These are phyloP conservation scores for Cyberlindnera maritima DNA, from an alignment of 805 yeast species.

Conservation along the genomic window DNA sequence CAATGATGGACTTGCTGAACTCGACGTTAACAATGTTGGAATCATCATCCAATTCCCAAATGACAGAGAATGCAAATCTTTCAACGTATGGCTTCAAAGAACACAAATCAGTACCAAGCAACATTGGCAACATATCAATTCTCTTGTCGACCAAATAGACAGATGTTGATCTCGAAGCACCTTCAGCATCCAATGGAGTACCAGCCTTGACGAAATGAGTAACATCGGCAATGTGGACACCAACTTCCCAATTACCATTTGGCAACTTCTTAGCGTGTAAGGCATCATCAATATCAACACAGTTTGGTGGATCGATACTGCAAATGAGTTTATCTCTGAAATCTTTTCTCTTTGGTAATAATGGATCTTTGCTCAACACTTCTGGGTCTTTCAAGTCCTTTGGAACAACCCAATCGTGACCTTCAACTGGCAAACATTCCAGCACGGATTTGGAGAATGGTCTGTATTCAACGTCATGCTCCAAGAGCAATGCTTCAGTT, in stretches of 20 bases:
- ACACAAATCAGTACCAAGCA: conserved; percentile 93
- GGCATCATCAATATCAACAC: conserved; percentile 99
- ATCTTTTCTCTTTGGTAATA: conserved; percentile 65
- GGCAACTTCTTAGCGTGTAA: conserved; percentile 81
- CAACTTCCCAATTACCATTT: conserved; percentile 94
- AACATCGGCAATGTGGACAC: conserved; percentile 99
- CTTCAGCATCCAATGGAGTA: conserved; percentile 91
- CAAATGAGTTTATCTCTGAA: conserved; percentile 87
- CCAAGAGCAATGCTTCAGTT: conserved; percentile 89
- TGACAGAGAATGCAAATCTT: conserved; percentile 89
- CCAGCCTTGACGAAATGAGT: conserved; percentile 94
- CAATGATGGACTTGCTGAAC: conserved; percentile 84
- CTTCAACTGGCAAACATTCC: conserved; percentile 90
- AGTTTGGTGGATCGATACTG: conserved; percentile 95
- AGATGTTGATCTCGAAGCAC: conserved; percentile 96
- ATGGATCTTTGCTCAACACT: conserved; percentile 45
- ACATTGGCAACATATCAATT: conserved; percentile 96
- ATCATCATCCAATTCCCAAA: conserved; percentile 90
- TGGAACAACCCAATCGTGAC: conserved; percentile 91
- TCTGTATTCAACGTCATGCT: conserved; percentile 94
- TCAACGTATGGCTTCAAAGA: conserved; percentile 94
- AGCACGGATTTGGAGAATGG: conserved; percentile 92
- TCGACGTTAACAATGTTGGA: conserved; percentile 80
- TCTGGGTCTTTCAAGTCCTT: conserved; percentile 54
- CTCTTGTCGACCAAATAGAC: conserved; percentile 96